Base-by-base conservation (phyloP, 257 asterid genomes). In the Solanum peruvianum region DNA sequence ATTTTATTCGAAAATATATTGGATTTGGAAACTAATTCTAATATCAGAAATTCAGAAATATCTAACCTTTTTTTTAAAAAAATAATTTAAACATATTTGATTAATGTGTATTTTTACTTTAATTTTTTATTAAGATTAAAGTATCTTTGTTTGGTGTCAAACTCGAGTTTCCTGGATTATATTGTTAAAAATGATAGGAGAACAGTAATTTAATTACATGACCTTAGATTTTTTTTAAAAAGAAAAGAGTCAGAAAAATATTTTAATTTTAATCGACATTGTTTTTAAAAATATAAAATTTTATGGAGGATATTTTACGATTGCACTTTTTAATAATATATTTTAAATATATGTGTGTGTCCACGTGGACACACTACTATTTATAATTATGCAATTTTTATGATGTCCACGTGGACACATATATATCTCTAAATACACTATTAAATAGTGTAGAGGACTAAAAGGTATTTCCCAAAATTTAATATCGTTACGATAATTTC, bases 271-370 rank as follows among this genome's bases (percentile, higher is more conserved):
- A 7, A 37, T 6, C 1, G 39, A 37, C 39, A 37, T 5, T 37
- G 7, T 6, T 6, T 37, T 37, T 37, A 37, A 0, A 0, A 6
- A 37, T 37, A 5, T 1, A 0, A 35, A 35, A 35, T 1, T 35
- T 0, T 37, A 37, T 5, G 7, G 39, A 37, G 7, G 7, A 37
- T 1, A 37, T 37, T 37, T 37, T 37, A 37, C 1, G 1, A 5
- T 1, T 5, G 39, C 2, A 37, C 7, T 37, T 0, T 37, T 37
- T 37, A 37, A 37, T 37, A 37, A 4, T 37, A 1, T 37, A 37
- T 37, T 37, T 37, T 37, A 37, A 37, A 37, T 1, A 37, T 37
- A 37, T 37, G 5, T 37, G 5, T 37, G 39, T 37, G 39, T 1
- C 1, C 1, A 37, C 39, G 0, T 37, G 0, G 39, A 37, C 39